A percentile compares a stretch with the other conserved stretches of the same genome.
Evolutionary conservation across 352 stramenopile species (phyloP).

Genomic region (Globisporangium solare): DNA sequence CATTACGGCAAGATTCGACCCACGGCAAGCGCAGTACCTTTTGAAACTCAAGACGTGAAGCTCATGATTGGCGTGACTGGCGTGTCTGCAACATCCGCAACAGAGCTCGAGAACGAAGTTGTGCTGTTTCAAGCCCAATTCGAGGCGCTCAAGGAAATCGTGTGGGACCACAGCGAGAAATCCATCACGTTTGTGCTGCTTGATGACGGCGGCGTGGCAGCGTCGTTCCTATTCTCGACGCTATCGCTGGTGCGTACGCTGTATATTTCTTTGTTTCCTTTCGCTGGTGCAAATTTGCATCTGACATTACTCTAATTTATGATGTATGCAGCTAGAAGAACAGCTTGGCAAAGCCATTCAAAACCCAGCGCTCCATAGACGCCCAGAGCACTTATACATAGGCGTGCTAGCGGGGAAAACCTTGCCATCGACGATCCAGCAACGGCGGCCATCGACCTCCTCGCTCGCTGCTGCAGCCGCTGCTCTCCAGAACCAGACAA

Average conservation of each 20-base stretch:
- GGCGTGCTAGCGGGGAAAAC: slow-evolving; percentile 60
- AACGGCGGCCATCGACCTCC: slow-evolving; percentile 30
- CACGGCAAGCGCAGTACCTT: slow-evolving; percentile 1
- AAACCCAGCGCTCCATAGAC: slow-evolving; percentile 18
- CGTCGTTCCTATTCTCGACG: slow-evolving; percentile 38
- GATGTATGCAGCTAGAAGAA: slow-evolving; percentile 26
- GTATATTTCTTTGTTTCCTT: not conserved
- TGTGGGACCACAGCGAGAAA: slow-evolving; percentile 66
- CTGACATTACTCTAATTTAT: no score
- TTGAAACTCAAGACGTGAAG: slow-evolving; percentile 28
- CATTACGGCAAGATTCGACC: slow-evolving; percentile 45
- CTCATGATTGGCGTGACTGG: slow-evolving; percentile 35
- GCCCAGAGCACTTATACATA: slow-evolving; percentile 55
- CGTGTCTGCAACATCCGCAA: slow-evolving; percentile 26
- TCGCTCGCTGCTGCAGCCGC: not conserved
- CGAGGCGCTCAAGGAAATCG: slow-evolving; percentile 46
- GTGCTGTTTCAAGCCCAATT: slow-evolving; percentile 39
- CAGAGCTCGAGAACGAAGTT: slow-evolving; percentile 22
- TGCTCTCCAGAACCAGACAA: not conserved
- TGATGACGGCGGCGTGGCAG: slow-evolving; percentile 23
- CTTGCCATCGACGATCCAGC: slow-evolving; percentile 60
- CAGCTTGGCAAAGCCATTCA: slow-evolving; percentile 32
- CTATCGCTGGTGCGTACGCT: slow-evolving; percentile 22
- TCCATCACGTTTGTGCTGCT: slow-evolving; percentile 41
- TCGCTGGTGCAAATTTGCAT: not conserved